These are phyloP conservation scores for Pseudogymnoascus sp. DNA, from an alignment of 2,329 filamentous ascomycete species.

Conservation along the genomic window DNA sequence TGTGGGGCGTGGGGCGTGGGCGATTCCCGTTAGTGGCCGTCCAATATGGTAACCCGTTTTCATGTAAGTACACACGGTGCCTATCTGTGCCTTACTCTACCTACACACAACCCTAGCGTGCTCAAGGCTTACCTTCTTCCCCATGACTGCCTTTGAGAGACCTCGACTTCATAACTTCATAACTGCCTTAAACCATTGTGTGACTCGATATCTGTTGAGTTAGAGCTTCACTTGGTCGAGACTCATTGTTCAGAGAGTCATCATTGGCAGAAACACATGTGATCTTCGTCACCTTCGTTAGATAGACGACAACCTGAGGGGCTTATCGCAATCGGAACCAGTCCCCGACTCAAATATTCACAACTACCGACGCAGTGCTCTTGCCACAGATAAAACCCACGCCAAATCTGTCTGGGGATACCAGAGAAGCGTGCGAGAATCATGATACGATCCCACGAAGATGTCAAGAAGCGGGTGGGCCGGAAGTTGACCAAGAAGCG, in stretches of 20 bases:
- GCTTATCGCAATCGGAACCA: conserved; percentile 9
- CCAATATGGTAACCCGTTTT: conserved; percentile 1
- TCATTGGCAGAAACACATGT: not conserved
- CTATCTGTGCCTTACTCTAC: not conserved
- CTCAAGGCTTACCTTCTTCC: not conserved
- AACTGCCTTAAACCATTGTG: not conserved
- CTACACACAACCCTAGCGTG: not conserved
- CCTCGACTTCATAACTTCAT: not conserved
- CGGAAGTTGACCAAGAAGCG: conserved; percentile 36
- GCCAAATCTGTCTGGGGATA: not conserved
- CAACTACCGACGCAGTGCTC: not conserved
- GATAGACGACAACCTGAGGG: conserved; percentile 4
- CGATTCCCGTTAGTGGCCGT: conserved; percentile 2
- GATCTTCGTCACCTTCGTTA: not conserved
- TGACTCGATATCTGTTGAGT: not conserved
- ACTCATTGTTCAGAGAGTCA: conserved; percentile 1
- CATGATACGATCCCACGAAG: conserved; percentile 32
- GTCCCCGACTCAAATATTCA: conserved; percentile 5
- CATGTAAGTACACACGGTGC: not conserved
- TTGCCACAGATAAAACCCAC: conserved; percentile 1
- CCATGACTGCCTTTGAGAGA: not conserved
- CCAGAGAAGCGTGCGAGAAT: conserved; percentile 12
- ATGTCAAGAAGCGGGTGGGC: conserved; percentile 33
- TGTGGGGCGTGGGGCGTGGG: not conserved
- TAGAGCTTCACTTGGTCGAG: not conserved